These are phyloP conservation scores for Terfezia boudieri DNA, from an alignment of 495 filamentous ascomycete genomes.

Conservation along the genomic window DNA sequence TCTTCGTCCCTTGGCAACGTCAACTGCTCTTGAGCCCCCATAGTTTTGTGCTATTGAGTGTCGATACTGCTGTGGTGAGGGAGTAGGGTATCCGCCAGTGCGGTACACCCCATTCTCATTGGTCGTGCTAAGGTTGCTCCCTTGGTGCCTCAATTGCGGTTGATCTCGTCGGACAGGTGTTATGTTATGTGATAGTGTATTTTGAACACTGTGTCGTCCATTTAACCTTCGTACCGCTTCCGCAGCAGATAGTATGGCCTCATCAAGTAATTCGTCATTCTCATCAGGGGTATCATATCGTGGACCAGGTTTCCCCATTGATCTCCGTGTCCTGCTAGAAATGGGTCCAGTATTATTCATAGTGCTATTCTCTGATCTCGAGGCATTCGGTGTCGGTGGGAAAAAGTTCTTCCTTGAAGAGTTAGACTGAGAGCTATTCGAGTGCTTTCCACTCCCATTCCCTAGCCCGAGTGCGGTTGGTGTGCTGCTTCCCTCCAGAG, in stretches of 20 bases:
- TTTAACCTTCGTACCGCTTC: conserved; percentile 23
- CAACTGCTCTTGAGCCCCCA: conserved; percentile 22
- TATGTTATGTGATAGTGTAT: conserved; percentile 8
- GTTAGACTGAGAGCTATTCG: conserved; percentile 30
- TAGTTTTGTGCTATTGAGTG: conserved; percentile 22
- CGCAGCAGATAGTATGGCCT: conserved; percentile 22
- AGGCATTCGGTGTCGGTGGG: conserved; percentile 27
- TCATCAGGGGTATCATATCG: conserved; percentile 88
- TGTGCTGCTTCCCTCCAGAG: conserved; percentile 14
- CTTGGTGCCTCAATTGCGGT: not conserved
- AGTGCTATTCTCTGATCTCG: conserved; percentile 43
- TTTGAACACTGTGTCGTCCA: conserved; percentile 45
- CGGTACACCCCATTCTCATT: conserved; percentile 44
- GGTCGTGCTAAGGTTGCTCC: conserved; percentile 8
- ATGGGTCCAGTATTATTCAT: conserved; percentile 42
- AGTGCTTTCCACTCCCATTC: conserved; percentile 19
- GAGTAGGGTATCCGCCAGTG: conserved; percentile 37
- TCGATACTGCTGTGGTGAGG: conserved; percentile 34
- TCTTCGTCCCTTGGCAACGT: conserved; percentile 23
- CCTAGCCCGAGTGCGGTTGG: not conserved
- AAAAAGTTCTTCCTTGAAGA: conserved; percentile 29
- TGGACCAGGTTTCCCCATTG: conserved; percentile 54
- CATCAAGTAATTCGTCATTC: conserved; percentile 44
- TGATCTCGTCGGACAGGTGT: conserved; percentile 1
- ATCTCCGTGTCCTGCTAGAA: conserved; percentile 64